Evolutionary conservation across 169 alveolate genomes (phyloP).

Genomic region (Plasmodium fragile): DNA sequence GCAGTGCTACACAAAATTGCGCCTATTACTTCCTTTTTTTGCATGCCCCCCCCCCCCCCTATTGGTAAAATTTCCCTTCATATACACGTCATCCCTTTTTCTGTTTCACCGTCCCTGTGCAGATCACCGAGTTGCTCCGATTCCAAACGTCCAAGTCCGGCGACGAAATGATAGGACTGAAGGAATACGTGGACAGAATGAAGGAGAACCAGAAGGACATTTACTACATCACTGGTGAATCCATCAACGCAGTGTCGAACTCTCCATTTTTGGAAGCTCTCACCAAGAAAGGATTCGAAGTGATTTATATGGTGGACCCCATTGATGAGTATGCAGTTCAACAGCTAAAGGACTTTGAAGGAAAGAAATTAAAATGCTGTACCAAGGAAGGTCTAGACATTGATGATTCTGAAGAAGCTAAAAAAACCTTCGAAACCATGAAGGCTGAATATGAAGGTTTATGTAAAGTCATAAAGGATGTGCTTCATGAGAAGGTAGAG

Average conservation of each 20-base stretch:
- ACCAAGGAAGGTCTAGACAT: slow-evolving; percentile 98
- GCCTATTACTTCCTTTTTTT: not conserved
- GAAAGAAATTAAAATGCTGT: slow-evolving; percentile 97
- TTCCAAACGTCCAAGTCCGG: slow-evolving; percentile 98
- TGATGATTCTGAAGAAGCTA: slow-evolving; percentile 97
- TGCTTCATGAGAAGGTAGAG: slow-evolving; percentile 99
- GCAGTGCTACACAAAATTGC: too few relatives aligned
- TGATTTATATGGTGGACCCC: slow-evolving; percentile 99
- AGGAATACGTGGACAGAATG: slow-evolving; percentile 99
- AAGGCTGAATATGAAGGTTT: slow-evolving; percentile 98
- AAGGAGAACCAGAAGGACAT: slow-evolving; percentile 99
- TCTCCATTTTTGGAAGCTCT: slow-evolving; percentile 99
- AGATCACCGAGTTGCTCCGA: slow-evolving; percentile 97
- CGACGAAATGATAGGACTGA: slow-evolving; percentile 97
- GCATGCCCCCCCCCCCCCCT: not conserved
- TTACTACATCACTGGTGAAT: slow-evolving; percentile 99
- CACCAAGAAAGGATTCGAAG: slow-evolving; percentile 97
- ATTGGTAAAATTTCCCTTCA: not conserved
- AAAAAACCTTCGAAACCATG: slow-evolving; percentile 96
- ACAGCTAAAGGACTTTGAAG: slow-evolving; percentile 98
- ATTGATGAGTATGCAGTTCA: slow-evolving; percentile 99
- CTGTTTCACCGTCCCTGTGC: not conserved
- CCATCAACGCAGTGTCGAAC: slow-evolving; percentile 95
- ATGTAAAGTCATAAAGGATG: slow-evolving; percentile 98
- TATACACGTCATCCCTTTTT: not conserved